These are phyloP conservation scores for Endoconidiophora laricicola DNA, from an alignment of 2,329 filamentous ascomycete genomes.

Conservation along the genomic window DNA sequence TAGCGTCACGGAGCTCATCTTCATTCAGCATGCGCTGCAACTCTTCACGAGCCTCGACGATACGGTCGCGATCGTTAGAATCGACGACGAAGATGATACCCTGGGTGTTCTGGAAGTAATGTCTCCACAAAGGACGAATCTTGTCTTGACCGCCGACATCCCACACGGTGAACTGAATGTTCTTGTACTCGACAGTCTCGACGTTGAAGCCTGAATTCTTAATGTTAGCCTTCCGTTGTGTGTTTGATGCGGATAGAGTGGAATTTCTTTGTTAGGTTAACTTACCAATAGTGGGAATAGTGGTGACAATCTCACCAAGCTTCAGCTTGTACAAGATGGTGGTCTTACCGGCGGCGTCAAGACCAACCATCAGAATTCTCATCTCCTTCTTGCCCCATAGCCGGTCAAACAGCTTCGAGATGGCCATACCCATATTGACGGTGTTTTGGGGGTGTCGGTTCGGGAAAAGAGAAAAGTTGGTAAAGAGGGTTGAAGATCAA, in stretches of 20 bases:
- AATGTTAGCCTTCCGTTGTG: background rate
- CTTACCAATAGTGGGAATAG: constrained; percentile 94
- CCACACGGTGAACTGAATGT: constrained; percentile 99
- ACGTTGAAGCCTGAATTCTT: constrained; percentile 74
- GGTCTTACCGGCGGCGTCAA: constrained; percentile 98
- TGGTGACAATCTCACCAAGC: constrained; percentile 97
- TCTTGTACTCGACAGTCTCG: constrained; percentile 99
- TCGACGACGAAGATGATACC: constrained; percentile 99
- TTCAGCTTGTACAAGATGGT: constrained; percentile 99
- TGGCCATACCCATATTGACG: constrained; percentile 73
- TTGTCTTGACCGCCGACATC: constrained; percentile 99
- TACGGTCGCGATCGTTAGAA: constrained; percentile 95
- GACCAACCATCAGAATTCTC: constrained; percentile 99
- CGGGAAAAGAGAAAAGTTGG: constrained; percentile 6
- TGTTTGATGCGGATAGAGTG: background rate
- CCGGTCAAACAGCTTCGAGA: constrained; percentile 92
- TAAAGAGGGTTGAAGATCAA: constrained; percentile 10
- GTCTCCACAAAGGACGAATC: constrained; percentile 97
- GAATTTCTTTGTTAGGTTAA: background rate
- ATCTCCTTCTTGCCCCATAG: constrained; percentile 99
- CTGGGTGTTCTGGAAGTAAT: constrained; percentile 99
- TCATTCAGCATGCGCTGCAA: constrained; percentile 98
- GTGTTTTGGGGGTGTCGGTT: constrained; percentile 17
- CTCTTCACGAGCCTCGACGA: constrained; percentile 92
- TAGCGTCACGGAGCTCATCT: constrained; percentile 92